Evolutionary conservation across 352 stramenopile species (phyloP).

Genomic region (Globisporangium sylvaticum): DNA sequence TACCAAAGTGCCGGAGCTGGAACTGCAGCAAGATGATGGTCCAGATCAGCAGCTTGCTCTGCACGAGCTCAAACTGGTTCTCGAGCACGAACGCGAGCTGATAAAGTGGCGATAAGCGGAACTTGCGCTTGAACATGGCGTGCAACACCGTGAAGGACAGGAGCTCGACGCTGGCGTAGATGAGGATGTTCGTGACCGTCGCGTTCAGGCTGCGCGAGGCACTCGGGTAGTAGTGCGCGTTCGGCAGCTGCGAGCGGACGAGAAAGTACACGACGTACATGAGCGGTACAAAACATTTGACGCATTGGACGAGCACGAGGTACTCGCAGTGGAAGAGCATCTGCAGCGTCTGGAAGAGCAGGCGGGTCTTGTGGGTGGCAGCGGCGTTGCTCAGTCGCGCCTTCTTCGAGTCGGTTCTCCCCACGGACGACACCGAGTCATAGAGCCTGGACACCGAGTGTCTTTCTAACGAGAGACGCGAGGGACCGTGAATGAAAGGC

Average conservation of each 20-base stretch:
- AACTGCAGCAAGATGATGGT: slow-evolving; percentile 7
- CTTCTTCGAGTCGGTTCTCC: neutral
- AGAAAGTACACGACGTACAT: slow-evolving; percentile 14
- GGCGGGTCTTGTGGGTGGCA: neutral
- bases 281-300: slow-evolving; percentile 21
- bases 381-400: neutral
- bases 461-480: neutral
- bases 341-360: slow-evolving; percentile 9
- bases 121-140: slow-evolving; percentile 9
- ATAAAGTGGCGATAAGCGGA: slow-evolving; percentile 8
- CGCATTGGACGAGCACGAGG: slow-evolving; percentile 23
- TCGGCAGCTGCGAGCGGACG: slow-evolving; percentile 12
- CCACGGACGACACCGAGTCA: neutral
- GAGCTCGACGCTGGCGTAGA: slow-evolving; percentile 1
- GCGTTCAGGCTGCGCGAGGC: neutral
- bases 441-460: slow-evolving; percentile 3
- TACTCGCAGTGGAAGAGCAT: slow-evolving; percentile 23
- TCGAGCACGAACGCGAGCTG: slow-evolving; percentile 11
- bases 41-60: slow-evolving; percentile 10
- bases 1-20: slow-evolving; percentile 1
- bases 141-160: neutral
- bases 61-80: slow-evolving; percentile 6
- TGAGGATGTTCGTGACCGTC: neutral
- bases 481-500: neutral
- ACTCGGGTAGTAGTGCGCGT: slow-evolving; percentile 13